phyloP scores from a whole-genome alignment of 225 moss, liverwort and hornwort genomes.

The Physcomitrellopsis africana region DNA sequence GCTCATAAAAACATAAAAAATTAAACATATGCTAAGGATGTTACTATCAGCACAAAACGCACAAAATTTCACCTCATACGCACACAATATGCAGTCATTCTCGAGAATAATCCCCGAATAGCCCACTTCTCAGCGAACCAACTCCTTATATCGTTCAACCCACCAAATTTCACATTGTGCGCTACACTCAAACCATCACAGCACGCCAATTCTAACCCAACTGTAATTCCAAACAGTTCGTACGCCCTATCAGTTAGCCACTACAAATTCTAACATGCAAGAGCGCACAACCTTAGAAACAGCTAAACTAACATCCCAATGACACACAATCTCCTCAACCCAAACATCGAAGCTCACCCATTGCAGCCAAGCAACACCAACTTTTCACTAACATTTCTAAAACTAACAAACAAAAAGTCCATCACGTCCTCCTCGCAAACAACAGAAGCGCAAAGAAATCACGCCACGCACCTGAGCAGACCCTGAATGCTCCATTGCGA shows the following conservation, averaged over 20 bases:
- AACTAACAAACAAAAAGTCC: not conserved
- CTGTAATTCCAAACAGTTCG: not conserved
- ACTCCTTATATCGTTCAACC: not conserved
- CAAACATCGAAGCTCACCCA: not conserved
- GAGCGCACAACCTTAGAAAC: not conserved
- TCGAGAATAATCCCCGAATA: not conserved
- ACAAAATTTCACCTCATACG: not conserved
- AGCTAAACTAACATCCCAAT: not conserved
- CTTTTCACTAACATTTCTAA: not conserved
- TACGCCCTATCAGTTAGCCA: not conserved
- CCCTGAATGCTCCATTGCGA: slow-evolving; percentile 26
- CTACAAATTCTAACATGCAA: not conserved
- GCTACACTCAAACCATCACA: not conserved
- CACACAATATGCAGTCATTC: not conserved
- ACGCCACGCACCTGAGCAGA: slow-evolving; percentile 19
- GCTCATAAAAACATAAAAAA: not conserved
- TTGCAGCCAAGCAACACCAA: not conserved
- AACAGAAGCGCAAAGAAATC: not conserved
- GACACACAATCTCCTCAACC: not conserved
- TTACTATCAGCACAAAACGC: not conserved
- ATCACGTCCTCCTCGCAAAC: not conserved
- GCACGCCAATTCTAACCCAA: not conserved
- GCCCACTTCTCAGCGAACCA: not conserved
- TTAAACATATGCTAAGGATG: not conserved
- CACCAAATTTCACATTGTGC: not conserved